Percentiles rank a stretch among this genome's conserved stretches.
Conservation (phyloP, 768 basidiomycete genomes). For the Boletus rubescentipes region DNA sequence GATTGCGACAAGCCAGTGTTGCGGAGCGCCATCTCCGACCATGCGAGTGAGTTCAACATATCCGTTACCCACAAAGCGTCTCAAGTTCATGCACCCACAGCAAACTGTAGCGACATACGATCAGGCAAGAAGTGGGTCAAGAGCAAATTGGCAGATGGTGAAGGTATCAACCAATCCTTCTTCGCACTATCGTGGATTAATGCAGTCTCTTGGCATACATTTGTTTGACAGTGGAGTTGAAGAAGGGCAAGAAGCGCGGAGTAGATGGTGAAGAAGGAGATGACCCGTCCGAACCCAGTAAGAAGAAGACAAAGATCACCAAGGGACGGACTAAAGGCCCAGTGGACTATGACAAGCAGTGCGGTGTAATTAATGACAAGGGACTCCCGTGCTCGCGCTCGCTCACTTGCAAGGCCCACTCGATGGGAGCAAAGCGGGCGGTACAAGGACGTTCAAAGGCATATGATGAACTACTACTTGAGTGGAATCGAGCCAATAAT, state of each 20-base stretch:
- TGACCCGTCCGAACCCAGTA: conserved; percentile 62
- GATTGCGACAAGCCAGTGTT: conserved; percentile 83
- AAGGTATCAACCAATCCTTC: conserved; percentile 34
- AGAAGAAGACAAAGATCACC: conserved; percentile 80
- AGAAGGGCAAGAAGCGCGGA: conserved; percentile 78
- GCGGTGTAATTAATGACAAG: conserved; percentile 97
- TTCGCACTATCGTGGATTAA: conserved; percentile 4
- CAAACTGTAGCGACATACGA: conserved; percentile 60
- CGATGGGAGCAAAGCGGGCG: conserved; percentile 93
- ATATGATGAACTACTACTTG: conserved; percentile 86
- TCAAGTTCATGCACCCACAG: conserved; percentile 36
- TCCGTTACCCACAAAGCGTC: neutral
- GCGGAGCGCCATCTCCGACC: conserved; percentile 71
- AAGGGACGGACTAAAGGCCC: conserved; percentile 84
- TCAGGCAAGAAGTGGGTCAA: conserved; percentile 55
- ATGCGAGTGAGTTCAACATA: conserved; percentile 55
- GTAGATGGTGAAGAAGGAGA: conserved; percentile 68
- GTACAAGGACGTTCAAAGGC: conserved; percentile 80
- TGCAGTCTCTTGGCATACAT: neutral
- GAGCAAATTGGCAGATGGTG: conserved; percentile 49
- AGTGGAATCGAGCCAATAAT: conserved; percentile 88
- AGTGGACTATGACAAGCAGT: conserved; percentile 88
- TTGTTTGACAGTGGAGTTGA: conserved; percentile 33
- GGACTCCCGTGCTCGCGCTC: conserved; percentile 89
- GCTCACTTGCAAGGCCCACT: conserved; percentile 96